Base-by-base conservation (phyloP, 768 basidiomycete species). In the Amylocystis lapponica region DNA sequence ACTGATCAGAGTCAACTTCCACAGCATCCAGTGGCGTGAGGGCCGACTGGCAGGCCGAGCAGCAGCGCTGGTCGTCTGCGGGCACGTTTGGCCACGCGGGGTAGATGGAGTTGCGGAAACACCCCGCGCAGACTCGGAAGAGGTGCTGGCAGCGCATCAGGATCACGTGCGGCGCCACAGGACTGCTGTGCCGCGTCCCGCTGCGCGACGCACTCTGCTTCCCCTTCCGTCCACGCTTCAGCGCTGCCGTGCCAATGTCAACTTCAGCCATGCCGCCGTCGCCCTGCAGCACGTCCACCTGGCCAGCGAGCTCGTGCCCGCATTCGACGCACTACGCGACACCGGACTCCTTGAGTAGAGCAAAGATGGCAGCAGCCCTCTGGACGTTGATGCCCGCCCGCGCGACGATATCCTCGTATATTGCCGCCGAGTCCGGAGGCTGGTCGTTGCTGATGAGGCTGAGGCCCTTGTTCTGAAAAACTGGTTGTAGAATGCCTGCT, bases 111-210 rank as follows among this genome's bases (percentile, higher is more conserved):
- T 72, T 66, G 30, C 83, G 79, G 74, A 92, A 98, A 64, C 96
- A 99, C 21, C 68, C 68, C 9, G 83, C 54, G 65, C 96, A 99
- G n/a, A n/a, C n/a, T n/a, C n/a, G n/a, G 63, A 88, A 97, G 23
- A 98, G 72, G 62, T 99, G 96, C 55, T 92, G 88, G 61, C 96
- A 99, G 48, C 86, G 79, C 11, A 96, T 96, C 58, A 99, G 65
- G 40, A 97, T 67, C 0, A 84, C 79, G 20, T 76, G 78, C 3
- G 75, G 73, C 2, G 63, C 64, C 36, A 72, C 68, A 3, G 88
- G 88, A 54, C 86, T 89, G 50, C 67, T 86, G 29, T 83, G 78
- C 25, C 88, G 77, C 30, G 89, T 89, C 1, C 83, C 72, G 1
- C 69, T 69, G n/a, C 86, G 79, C 32, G 86, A 88, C 16, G 68